phyloP scores from a whole-genome alignment of 2,329 filamentous ascomycete species.

The Lachnum nothofagi region DNA sequence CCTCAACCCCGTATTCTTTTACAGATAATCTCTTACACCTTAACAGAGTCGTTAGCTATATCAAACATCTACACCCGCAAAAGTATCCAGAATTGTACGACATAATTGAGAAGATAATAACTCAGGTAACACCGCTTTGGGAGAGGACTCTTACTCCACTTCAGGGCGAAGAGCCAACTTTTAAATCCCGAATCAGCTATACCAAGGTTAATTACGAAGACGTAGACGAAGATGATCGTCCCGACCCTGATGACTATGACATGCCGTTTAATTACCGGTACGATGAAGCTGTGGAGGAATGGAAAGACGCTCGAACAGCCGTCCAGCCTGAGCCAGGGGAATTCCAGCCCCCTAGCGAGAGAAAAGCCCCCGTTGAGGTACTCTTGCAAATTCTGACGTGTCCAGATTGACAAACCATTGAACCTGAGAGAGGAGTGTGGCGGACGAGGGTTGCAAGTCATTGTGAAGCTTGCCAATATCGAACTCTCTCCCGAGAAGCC shows the following conservation, averaged over 20 bases:
- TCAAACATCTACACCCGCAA: constrained; percentile 42
- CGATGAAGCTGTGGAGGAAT: background rate
- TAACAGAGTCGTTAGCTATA: constrained; percentile 37
- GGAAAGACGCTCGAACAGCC: constrained; percentile 2
- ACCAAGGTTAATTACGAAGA: constrained; percentile 18
- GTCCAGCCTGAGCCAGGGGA: constrained; percentile 13
- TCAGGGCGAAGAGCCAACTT: background rate
- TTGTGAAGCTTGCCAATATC: constrained; percentile 58
- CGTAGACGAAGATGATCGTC: constrained; percentile 11
- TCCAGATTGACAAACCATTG: background rate
- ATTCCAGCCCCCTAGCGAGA: constrained; percentile 1
- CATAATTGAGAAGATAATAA: constrained; percentile 36
- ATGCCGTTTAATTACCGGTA: background rate
- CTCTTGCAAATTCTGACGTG: background rate
- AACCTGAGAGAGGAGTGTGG: constrained; percentile 11
- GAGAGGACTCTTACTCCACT: constrained; percentile 26
- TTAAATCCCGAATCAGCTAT: constrained; percentile 4
- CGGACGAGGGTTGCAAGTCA: constrained; percentile 49
- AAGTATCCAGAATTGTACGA: constrained; percentile 34
- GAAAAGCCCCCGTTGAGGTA: background rate
- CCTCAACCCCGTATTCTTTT: background rate
- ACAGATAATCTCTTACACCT: background rate
- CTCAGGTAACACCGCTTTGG: constrained; percentile 33
- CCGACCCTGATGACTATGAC: background rate
- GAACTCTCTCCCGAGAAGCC: constrained; percentile 53